Evolutionary conservation across 495 filamentous ascomycete genomes (phyloP), one percentile per base, ranked within the genome.

Genomic region (Saxispiralis lemnorum): DNA sequence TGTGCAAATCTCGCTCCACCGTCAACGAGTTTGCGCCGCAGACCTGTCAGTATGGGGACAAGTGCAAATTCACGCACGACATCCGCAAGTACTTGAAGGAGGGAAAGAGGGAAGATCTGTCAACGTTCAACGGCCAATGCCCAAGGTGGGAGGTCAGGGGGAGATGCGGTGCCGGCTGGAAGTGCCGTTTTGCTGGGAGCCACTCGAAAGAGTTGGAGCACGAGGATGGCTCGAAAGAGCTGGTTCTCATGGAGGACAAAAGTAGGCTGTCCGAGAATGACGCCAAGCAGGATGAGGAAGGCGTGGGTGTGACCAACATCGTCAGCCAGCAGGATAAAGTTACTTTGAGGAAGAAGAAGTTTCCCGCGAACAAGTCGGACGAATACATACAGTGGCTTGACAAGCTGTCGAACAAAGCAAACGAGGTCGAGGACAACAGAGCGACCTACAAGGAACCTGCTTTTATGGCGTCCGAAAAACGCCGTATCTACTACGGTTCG

Each of bases 391-490:
- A 73, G 37, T 96, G 81, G 78, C 56, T 88, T 4, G 72, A 79
- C 38, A 70, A 72, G 39, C 65, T 68, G 38, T 72, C 76, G 42
- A 50, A 57, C 6, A 15, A 35, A 30, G 24, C n/a, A 12, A 3
- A 12, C 13, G 14, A 45, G 31, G 33, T 30, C 1, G 45, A 52
- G 13, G 41, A 93, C 13, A 76, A 81, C 50, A 67, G 81, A 42
- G 89, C 92, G 13, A 68, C 65, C 36, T 96, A 79, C 56, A 70
- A 70, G 13, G 84, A 94, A 45, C 80, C 85, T 18, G 87, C 92
- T 0, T 75, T 93, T 48, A 70, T 79, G 50, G 77, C 88, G 0
- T 93, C 87, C 0, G 89, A 97, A 62, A 97, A 97, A 66, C 69
- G 86, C 40, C 79, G 75, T 46, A 63, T 96, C 40, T 95, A 96